These are phyloP conservation scores for Lumnitzera racemosa DNA, from an alignment of 345 rosid species.

Conservation along the genomic window DNA sequence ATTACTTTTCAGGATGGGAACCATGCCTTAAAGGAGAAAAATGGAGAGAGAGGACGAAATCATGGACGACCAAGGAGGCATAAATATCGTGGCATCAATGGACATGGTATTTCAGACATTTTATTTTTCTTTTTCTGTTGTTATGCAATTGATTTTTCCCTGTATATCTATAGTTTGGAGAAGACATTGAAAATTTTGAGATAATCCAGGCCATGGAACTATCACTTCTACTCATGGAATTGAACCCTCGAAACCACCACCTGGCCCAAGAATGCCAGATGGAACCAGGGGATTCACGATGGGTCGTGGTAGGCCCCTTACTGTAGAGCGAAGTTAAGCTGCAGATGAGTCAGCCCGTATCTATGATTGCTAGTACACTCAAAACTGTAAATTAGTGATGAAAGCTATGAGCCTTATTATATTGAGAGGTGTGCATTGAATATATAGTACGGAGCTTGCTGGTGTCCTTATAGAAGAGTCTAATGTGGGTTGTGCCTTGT, in stretches of 20 bases:
- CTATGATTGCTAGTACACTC: too few species aligned
- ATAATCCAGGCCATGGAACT: conserved; percentile 60
- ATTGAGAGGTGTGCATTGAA: too few species aligned
- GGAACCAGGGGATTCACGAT: conserved; percentile 89
- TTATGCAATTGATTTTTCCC: background rate
- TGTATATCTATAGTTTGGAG: background rate
- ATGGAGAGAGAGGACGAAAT: conserved; percentile 40
- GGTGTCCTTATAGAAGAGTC: too few species aligned
- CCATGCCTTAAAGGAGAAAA: conserved; percentile 42
- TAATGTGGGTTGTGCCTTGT: too few species aligned
- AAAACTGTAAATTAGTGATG: too few species aligned
- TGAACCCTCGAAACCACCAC: conserved; percentile 69
- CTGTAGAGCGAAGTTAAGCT: conserved; percentile 13
- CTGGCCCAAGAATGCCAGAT: conserved; percentile 99
- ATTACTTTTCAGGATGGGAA: conserved; percentile 36
- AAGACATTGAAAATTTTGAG: background rate
- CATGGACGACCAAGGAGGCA: conserved; percentile 48
- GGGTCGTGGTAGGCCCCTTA: conserved; percentile 75
- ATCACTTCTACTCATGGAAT: conserved; percentile 27
- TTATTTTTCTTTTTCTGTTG: background rate
- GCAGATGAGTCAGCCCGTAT: too few species aligned
- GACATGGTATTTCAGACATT: conserved; percentile 26
- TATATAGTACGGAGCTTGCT: too few species aligned
- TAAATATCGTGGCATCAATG: conserved; percentile 40
- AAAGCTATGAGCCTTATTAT: too few species aligned